Base-by-base conservation (phyloP, 768 basidiomycete species). In the Lactifluus rugatus region DNA sequence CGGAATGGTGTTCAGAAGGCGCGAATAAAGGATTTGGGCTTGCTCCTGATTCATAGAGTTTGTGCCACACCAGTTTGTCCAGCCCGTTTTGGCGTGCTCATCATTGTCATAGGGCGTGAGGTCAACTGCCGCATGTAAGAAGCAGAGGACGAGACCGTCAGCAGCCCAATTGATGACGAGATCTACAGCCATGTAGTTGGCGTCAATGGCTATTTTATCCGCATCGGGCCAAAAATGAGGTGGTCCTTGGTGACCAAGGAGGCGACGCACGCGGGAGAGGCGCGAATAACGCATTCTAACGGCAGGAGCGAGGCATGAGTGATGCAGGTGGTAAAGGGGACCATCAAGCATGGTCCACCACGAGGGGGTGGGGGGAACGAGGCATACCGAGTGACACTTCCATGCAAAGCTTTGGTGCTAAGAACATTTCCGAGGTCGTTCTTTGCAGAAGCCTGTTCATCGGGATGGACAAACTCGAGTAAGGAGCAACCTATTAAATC, bases 21-120 rank as follows among this genome's bases (percentile, higher is more conserved):
- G 75, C 62, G 75, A 73, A 66, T 77, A 82, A 59, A 89, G 77
- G 44, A 80, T 73, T 23, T 81, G 70, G 53, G 84, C 73, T 64
- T 89, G 81, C 21, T 82, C 75, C 57, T 65, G 52, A 66, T 67
- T 70, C 80, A 92, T 79, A 52, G 68, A 70, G 3, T 84, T 84
- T 0, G 90, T 91, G 55, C 87, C 87, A 70, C 90, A 93, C 89
- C 90, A 93, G 68, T 90, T 92, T 2, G 88, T 79, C 90, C 89
- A 93, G 32, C 76, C 71, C 1, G 86, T 83, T 71, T 86, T 90
- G 70, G 79, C 70, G 41, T 71, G 70, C 69, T 89, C 87, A 70
- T 90, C 85, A 65, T 89, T 88, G 75, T 91, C 87, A 37, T 76
- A 76, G 52, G 79, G 76, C 14, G 70, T 77, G 57, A 88, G 77